Base-by-base conservation (phyloP, 768 basidiomycete species). In the Lepiota brunneoincarnata region DNA sequence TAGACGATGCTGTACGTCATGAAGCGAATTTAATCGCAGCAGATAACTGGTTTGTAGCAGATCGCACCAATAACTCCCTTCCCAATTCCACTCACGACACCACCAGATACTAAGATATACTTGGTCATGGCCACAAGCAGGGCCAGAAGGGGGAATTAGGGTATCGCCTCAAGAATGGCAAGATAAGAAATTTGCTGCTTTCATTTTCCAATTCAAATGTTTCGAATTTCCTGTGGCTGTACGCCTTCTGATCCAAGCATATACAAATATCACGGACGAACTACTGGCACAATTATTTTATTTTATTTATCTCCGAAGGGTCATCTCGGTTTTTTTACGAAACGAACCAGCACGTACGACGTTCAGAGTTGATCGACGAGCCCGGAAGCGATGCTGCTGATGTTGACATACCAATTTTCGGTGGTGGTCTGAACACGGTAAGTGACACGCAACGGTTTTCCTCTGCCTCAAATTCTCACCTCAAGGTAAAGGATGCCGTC, bases 61-160 rank as follows among this genome's bases (percentile, higher is more conserved):
- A 65, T 64, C 81, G 73, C 70, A 98, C 96, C 96, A 66, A 99
- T 98, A 58, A 98, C 93, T 63, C 96, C 96, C 83, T 99, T 99
- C 59, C 96, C 96, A 64, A 99, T 99, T 51, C 96, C 96, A 64
- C 93, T 96, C 67, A 99, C 91, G 54, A 99, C 96, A 71, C 96
- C 96, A 55, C 96, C 96, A 36, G 91, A 93, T 26, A 99, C 92
- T 59, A 98, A 64, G 65, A 98, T 98, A 75, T 92, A 98, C 75
- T 98, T 98, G 57, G 91, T 93, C 90, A 94, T 94, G 49, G 60
- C 54, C 54, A 58, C 31, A 38, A 40, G 38, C n/a, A 5, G 49
- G n/a, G 26, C 31, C 11, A 41, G 41, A 39, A 38, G 17, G 20
- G 35, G 10, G 57, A 43, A 36, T 21, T 18, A 38, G 14, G 36